Evolutionary conservation across 345 rosid genomes (phyloP), one percentile per base, ranked within the genome.

Genomic region (Lepidium africanum): DNA sequence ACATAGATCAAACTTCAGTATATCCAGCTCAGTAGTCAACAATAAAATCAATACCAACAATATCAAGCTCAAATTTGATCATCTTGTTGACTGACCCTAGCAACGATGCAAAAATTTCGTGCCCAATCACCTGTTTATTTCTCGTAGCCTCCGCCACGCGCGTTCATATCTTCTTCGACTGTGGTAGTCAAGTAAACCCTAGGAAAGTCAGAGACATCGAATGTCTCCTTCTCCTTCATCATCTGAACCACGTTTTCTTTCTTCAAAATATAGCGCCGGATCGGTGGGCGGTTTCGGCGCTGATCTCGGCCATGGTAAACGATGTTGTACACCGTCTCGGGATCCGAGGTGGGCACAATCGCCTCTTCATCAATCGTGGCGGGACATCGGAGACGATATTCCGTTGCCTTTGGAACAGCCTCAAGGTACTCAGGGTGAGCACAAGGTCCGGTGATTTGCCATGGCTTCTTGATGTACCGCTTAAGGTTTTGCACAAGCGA

Each of bases 391-490:
- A 83, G 30, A 10, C 99, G 94, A 71, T 84, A 91, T 53, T 94
- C 99, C 16, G 81, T 63, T 30, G 90, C 88, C 65, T 49, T 69
- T 3, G 92, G 92, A 6, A 89, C 19, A 38, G 99, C 70, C 9
- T 61, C 50, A 5, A 36, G 55, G 85, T 88, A 94, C 60, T 94
- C 99, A 9, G 99, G 99, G 73, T 81, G 76, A 58, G 92, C 86
- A 80, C 94, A 87, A 5, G 97, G 95, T 8, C 97, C 99, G 9
- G 96, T 94, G 15, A 91, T 82, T 71, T 91, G 95, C 99, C 97
- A 94, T 5, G 99, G 99, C 76, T 88, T 86, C 81, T 89, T 94
- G 39, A 94, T 62, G 83, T 73, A 94, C 3, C 88, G 80, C 70
- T 71, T 84, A 1, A 91, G 87, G 75, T 67, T 82, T 72, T 89